Evolutionary conservation across 129 eudicot genomes (phyloP).

Genomic region (Mikania micrantha): DNA sequence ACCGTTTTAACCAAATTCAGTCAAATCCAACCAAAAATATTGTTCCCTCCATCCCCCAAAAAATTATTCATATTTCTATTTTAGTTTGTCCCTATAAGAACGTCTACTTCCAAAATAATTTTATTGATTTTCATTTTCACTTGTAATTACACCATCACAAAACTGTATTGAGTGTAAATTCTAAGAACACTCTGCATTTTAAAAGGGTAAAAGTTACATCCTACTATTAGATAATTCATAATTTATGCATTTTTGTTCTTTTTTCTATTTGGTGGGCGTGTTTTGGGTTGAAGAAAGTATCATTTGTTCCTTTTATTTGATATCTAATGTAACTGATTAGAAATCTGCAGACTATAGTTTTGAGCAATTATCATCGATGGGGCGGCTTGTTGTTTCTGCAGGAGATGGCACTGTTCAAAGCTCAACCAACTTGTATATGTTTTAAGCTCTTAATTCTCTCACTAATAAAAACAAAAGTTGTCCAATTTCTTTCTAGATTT

Average conservation of each 20-base stretch:
- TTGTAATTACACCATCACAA: background rate
- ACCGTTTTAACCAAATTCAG: background rate
- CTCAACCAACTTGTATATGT: conserved; percentile 59
- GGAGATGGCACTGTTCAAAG: conserved; percentile 91
- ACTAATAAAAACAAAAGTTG: background rate
- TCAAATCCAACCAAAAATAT: background rate
- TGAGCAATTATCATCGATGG: conserved; percentile 95
- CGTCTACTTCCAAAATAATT: background rate
- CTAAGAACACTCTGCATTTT: background rate
- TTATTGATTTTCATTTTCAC: background rate
- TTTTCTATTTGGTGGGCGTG: background rate
- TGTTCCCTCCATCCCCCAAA: background rate
- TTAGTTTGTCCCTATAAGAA: background rate
- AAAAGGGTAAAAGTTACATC: background rate
- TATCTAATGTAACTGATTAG: background rate
- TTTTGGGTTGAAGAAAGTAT: background rate
- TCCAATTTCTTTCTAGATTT: conserved; percentile 1
- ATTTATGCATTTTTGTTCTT: background rate
- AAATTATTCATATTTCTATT: background rate
- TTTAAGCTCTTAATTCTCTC: conserved; percentile 4
- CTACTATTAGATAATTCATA: background rate
- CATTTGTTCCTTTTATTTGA: background rate
- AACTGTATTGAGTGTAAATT: background rate
- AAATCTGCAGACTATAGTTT: conserved; percentile 67
- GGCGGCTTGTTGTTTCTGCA: conserved; percentile 86